Evolutionary conservation across 2,329 filamentous ascomycete genomes (phyloP), one percentile per base, ranked within the genome.

Genomic region (Delphinella strobiligena): DNA sequence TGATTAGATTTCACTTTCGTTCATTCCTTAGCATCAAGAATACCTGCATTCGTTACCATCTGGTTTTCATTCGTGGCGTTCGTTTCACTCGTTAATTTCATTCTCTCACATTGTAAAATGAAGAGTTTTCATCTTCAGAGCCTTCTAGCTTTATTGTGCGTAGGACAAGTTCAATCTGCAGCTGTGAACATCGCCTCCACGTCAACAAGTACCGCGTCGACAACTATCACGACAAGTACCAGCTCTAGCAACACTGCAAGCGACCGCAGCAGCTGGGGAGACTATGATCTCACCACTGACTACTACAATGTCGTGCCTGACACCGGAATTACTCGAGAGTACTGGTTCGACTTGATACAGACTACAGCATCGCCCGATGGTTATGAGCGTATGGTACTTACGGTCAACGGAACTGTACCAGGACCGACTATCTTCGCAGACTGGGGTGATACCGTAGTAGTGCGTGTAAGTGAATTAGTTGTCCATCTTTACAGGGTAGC

Each of bases 401-500:
- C 9, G n/a, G 31, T 33, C 31, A 33, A 33, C 31, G 31, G 31
- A 10, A 12, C n/a, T 10, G 17, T 16, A 10, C 31, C 31, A 10
- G 31, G 31, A 14, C 31, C 31, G n/a, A 12, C 17, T 16, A 33
- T 33, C 31, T 12, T 14, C 9, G 34, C 34, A 14, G 17, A 36
- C 34, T 36, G 34, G 34, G 61, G 61, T 24, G 61, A 64, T 45
- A 52, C 49, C 2, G 47, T 64, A 36, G 46, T 53, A 10, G 46
- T 59, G 9, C 36, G 36, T 41, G 50, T 59, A 9, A 55, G 59
- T n/a, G n/a, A n/a, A n/a, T n/a, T n/a, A 27, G 31, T 65, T 53
- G 55, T 56, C 4, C 51, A 62, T 44, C 78, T 80, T 44, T 73
- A 73, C 17, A 78, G 73, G 12, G 66, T 64, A 12, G n/a, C n/a